These are phyloP conservation scores for Hypoxylon lienhwacheense DNA, from an alignment of 495 filamentous ascomycete species.

Conservation along the genomic window DNA sequence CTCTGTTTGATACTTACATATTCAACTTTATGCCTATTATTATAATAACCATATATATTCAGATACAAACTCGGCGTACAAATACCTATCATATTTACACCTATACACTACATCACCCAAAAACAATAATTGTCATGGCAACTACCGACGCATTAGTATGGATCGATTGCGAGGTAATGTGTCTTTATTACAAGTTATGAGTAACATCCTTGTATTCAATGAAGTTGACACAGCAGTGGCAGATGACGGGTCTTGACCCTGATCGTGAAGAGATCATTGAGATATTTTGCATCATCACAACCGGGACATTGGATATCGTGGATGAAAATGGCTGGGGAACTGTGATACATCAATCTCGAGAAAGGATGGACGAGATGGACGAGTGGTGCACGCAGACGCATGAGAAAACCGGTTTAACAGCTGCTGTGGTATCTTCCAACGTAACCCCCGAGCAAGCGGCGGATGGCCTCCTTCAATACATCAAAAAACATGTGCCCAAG, in stretches of 20 bases:
- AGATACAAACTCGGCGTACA: too few species aligned
- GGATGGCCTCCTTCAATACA: slow-evolving; percentile 71
- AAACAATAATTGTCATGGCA: slow-evolving; percentile 22
- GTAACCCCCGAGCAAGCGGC: slow-evolving; percentile 74
- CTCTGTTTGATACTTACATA: too few species aligned
- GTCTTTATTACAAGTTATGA: neutral
- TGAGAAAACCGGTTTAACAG: slow-evolving; percentile 74
- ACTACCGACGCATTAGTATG: slow-evolving; percentile 66
- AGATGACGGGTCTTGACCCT: slow-evolving; percentile 94
- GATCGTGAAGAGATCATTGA: slow-evolving; percentile 83
- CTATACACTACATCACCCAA: too few species aligned
- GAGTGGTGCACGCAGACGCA: slow-evolving; percentile 61
- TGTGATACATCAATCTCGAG: slow-evolving; percentile 73
- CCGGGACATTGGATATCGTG: slow-evolving; percentile 71
- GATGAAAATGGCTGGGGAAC: slow-evolving; percentile 78
- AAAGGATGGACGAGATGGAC: slow-evolving; percentile 74
- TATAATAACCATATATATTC: too few species aligned
- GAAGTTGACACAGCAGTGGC: slow-evolving; percentile 8
- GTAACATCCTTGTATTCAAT: neutral
- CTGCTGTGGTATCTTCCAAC: slow-evolving; percentile 71
- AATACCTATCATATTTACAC: too few species aligned
- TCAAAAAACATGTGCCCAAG: slow-evolving; percentile 67
- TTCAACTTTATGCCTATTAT: too few species aligned
- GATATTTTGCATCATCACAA: slow-evolving; percentile 91
- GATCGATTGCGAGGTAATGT: slow-evolving; percentile 74